phyloP scores from a whole-genome alignment of 805 yeast genomes.

The Starmerella bombi region DNA sequence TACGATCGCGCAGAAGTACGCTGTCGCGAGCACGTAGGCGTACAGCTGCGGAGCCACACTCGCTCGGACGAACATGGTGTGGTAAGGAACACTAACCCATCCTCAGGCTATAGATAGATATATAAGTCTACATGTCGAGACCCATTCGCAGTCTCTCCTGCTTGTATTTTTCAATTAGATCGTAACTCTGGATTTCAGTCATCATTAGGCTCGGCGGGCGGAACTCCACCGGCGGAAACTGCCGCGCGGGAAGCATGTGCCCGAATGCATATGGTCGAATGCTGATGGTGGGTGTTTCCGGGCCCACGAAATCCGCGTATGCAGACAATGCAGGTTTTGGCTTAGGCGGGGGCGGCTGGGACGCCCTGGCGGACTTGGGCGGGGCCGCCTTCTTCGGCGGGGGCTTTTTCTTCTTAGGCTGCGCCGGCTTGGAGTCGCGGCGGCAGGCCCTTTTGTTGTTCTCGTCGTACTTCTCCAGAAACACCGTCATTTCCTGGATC shows the following conservation, averaged over 20 bases:
- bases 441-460: constrained; percentile 6
- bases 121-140: no score
- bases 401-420: not conserved
- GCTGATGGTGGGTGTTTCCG: constrained; percentile 2
- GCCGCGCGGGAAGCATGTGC: constrained; percentile 13
- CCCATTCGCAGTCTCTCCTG: no score
- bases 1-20: not conserved
- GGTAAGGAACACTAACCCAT: no score
- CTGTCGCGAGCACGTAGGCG: not conserved
- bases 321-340: constrained; percentile 3
- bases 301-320: not conserved
- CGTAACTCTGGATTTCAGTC: constrained; percentile 11
- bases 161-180: constrained; percentile 4
- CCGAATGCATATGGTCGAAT: constrained; percentile 18
- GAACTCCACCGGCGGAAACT: constrained; percentile 17
- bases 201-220: constrained; percentile 7
- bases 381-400: not conserved
- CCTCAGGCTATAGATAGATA: no score
- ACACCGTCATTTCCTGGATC: constrained; percentile 32
- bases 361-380: constrained; percentile 3
- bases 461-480: constrained; percentile 22
- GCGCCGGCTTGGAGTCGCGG: constrained; percentile 9
- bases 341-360: not conserved
- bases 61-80: not conserved
- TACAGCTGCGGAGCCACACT: not conserved